Conservation (phyloP, 2,329 filamentous ascomycete species). For the Monilinia laxa region DNA sequence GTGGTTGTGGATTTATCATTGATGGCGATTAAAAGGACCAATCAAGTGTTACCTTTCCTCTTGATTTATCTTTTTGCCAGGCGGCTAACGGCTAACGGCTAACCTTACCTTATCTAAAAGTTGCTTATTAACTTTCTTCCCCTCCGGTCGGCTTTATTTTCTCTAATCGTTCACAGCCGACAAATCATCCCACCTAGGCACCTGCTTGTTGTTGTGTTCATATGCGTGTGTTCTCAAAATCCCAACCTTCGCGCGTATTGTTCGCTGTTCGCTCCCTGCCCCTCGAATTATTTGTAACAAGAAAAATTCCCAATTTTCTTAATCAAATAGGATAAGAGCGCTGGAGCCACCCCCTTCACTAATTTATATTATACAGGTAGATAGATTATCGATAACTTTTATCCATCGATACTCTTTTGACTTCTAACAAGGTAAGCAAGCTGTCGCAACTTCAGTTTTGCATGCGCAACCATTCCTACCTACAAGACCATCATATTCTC, state of each 20-base stretch:
- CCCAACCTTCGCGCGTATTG: conserved; percentile 1
- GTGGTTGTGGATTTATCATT: no score
- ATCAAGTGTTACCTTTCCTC: no score
- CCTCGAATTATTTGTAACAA: conserved; percentile 15
- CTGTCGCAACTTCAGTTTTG: conserved; percentile 19
- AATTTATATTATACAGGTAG: neutral
- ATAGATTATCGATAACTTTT: conserved; percentile 8
- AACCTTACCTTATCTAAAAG: no score
- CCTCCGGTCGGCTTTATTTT: no score
- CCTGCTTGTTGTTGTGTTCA: neutral
- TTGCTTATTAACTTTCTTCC: no score
- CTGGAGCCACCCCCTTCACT: conserved; percentile 18
- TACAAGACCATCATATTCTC: conserved; percentile 15
- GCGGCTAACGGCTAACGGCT: no score
- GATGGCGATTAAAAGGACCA: no score
- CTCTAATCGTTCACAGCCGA: no score
- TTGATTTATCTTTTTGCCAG: no score
- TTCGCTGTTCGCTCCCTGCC: conserved; percentile 17
- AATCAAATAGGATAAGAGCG: conserved; percentile 13
- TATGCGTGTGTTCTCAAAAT: neutral
- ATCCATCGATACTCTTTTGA: conserved; percentile 5
- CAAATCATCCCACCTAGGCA: neutral
- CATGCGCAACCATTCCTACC: conserved; percentile 13
- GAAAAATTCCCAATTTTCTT: conserved; percentile 21
- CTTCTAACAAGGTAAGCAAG: conserved; percentile 5